Evolutionary conservation across 768 basidiomycete genomes (phyloP).

Genomic region (Lactarius pseudohatsudake): DNA sequence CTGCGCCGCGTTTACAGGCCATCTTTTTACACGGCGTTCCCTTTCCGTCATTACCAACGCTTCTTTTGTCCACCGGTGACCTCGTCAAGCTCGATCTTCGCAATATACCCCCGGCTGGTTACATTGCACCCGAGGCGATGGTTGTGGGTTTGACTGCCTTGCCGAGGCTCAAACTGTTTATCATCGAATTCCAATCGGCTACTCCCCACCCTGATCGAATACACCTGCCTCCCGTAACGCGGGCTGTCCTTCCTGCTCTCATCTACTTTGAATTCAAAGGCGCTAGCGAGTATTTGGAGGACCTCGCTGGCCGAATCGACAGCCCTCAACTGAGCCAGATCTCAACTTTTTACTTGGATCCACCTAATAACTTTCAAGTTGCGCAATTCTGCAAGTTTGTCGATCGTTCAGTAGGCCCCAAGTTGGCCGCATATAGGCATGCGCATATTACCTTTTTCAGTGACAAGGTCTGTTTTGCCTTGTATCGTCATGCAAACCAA

Average conservation of each 20-base stretch:
- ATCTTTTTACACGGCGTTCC: not conserved
- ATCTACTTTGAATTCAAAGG: not conserved
- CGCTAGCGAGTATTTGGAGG: conserved; percentile 8
- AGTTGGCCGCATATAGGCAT: not conserved
- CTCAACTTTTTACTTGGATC: not conserved
- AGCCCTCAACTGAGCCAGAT: not conserved
- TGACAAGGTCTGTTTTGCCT: not conserved
- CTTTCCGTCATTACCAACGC: not conserved
- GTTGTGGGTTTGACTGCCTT: not conserved
- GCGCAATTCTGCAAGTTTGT: not conserved
- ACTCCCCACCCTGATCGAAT: not conserved
- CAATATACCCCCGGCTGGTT: not conserved
- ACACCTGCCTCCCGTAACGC: not conserved
- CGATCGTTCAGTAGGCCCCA: not conserved
- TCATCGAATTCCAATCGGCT: not conserved
- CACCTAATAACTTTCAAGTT: not conserved
- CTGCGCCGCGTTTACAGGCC: not conserved
- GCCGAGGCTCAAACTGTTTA: not conserved
- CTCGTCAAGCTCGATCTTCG: not conserved
- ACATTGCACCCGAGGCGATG: not conserved
- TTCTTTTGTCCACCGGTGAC: not conserved
- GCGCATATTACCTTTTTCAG: not conserved
- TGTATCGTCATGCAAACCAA: not conserved
- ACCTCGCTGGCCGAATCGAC: not conserved
- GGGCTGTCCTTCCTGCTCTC: not conserved